Base-by-base conservation (phyloP, 73 alveolate species). In the Paramecium biaurelia region DNA sequence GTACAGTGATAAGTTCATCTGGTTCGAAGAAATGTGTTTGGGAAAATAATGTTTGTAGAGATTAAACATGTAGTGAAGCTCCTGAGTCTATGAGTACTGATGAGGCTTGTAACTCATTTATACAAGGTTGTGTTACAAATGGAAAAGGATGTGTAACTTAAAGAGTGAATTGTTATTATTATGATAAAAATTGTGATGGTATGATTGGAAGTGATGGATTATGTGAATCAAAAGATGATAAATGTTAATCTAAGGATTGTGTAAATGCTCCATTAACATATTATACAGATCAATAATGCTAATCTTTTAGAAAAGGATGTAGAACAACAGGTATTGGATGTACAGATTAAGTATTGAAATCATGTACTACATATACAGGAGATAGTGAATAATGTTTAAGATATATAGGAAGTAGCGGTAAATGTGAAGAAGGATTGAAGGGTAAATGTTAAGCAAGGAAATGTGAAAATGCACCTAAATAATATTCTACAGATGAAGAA, bases 171-270 rank as follows among this genome's bases (percentile, higher is more conserved):
- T 72, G 86, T 72, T 34, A 12, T 35, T 5, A 30, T 28, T 72
- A 72, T 72, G 58, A 23, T 5, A 35, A 34, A 35, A 57, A 72
- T 35, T 72, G 86, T 72, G 58, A 34, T 9, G 86, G 56, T 14
- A 72, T 34, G 86, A 42, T 72, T 30, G 86, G 86, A n/a, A 72
- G 23, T 38, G 86, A 72, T 72, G 86, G 86, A 35, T 10, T 15
- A 15, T 72, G 86, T 38, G 86, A 34, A n/a, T 15, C 18, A 3
- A 38, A 38, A 37, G 38, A 15, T 14, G 58, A 38, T 20, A 30
- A 34, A 34, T 79, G 90, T 26, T 79, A 79, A 47, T 21, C 32
- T 24, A 79, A 47, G 56, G 74, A 24, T 20, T 79, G 90, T 47
- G 12, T 37, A 3, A 23, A 24, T 18, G 90, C 90, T 21, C 76